phyloP scores from a whole-genome alignment of 345 rosid genomes.

The Toxicodendron radicans region DNA sequence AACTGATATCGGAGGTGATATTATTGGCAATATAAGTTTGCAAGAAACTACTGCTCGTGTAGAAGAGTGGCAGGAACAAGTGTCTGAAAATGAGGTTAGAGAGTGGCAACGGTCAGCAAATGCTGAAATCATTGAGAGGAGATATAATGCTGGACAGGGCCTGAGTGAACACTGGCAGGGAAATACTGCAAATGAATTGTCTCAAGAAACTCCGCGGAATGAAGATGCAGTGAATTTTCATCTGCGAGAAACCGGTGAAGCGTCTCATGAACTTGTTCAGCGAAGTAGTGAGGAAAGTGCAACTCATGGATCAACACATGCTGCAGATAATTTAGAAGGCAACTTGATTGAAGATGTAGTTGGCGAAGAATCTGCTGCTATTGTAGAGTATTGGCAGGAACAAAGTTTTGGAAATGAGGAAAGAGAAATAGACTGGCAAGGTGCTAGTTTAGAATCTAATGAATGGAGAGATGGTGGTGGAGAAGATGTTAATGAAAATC shows the following conservation, averaged over 20 bases:
- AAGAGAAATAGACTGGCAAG: constrained; percentile 38
- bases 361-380: constrained; percentile 32
- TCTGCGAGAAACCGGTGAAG: constrained; percentile 24
- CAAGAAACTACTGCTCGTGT: constrained; percentile 42
- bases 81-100: constrained; percentile 41
- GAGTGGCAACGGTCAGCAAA: constrained; percentile 32
- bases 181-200: constrained; percentile 26
- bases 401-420: constrained; percentile 44
- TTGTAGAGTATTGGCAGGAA: constrained; percentile 38
- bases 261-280: constrained; percentile 32
- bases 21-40: constrained; percentile 33
- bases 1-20: constrained; percentile 36
- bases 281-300: constrained; percentile 30
- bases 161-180: constrained; percentile 31
- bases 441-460: constrained; percentile 37
- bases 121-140: constrained; percentile 34
- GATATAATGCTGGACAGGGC: constrained; percentile 35
- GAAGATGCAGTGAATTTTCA: constrained; percentile 24
- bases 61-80: constrained; percentile 47
- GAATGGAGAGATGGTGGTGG: constrained; percentile 39
- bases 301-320: constrained; percentile 21
- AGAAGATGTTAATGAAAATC: constrained; percentile 37
- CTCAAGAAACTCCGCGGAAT: constrained; percentile 28
- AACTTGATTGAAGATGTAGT: constrained; percentile 30
- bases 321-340: constrained; percentile 31